These are phyloP conservation scores for Paecilomyces formosus DNA, from an alignment of 2,329 filamentous ascomycete species.

Conservation along the genomic window DNA sequence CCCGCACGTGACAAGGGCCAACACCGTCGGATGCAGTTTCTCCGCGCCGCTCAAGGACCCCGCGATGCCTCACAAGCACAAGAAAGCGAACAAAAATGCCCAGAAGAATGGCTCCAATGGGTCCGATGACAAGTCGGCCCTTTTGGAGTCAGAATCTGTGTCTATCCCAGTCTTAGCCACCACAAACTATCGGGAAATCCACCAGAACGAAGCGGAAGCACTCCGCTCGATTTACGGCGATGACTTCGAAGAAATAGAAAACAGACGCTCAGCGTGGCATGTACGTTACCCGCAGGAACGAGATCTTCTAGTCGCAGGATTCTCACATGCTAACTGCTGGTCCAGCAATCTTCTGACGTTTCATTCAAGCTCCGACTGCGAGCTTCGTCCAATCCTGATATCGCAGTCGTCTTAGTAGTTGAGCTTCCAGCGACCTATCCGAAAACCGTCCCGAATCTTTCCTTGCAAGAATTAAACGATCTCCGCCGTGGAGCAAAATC, in stretches of 20 bases:
- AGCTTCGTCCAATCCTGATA: constrained; percentile 63
- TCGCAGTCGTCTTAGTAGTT: constrained; percentile 65
- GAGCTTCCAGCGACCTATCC: constrained; percentile 87
- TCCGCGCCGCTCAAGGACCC: constrained; percentile 21
- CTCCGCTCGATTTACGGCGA: constrained; percentile 84
- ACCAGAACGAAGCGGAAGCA: constrained; percentile 80
- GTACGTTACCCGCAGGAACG: constrained; percentile 39
- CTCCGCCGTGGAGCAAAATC: constrained; percentile 64
- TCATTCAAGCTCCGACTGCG: constrained; percentile 74
- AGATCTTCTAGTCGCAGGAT: background rate
- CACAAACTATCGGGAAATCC: constrained; percentile 71
- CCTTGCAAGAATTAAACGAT: constrained; percentile 55
- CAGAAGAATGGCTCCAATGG: constrained; percentile 23
- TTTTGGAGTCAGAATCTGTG: constrained; percentile 21
- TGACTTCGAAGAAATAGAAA: constrained; percentile 70
- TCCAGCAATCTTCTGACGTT: constrained; percentile 67
- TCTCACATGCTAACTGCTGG: constrained; percentile 1
- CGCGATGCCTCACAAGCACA: constrained; percentile 40
- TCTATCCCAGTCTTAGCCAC: constrained; percentile 27
- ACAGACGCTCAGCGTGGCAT: constrained; percentile 73
- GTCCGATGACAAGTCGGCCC: constrained; percentile 27
- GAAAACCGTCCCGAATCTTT: constrained; percentile 68
- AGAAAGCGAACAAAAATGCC: constrained; percentile 31
- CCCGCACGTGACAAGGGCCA: constrained; percentile 20
- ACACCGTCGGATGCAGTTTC: constrained; percentile 12